These are phyloP conservation scores for Verticillium dahliae DNA, from an alignment of 2,329 filamentous ascomycete genomes.

Conservation along the genomic window DNA sequence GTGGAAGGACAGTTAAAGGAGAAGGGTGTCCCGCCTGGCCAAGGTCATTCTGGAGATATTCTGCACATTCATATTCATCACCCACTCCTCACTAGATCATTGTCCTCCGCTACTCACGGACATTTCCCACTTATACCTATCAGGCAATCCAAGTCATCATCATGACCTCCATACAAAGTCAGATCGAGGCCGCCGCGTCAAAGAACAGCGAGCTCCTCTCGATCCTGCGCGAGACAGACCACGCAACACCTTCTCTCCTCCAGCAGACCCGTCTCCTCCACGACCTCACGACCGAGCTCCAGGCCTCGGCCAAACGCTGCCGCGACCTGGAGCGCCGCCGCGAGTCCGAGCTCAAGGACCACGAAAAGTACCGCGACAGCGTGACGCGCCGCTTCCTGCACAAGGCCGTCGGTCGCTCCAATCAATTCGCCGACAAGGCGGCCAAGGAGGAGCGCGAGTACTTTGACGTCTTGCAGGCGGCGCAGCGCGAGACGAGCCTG, in stretches of 20 bases:
- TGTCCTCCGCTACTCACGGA: no score
- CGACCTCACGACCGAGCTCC: conserved; percentile 36
- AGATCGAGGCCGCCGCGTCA: conserved; percentile 19
- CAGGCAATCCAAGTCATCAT: neutral
- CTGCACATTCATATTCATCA: neutral
- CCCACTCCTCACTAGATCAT: neutral
- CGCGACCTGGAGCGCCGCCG: conserved; percentile 30
- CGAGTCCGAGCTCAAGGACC: conserved; percentile 41
- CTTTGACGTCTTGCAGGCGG: conserved; percentile 41
- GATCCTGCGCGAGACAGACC: conserved; percentile 40
- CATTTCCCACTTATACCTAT: neutral
- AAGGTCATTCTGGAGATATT: no score
- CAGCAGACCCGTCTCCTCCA: conserved; percentile 37
- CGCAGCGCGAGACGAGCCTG: conserved; percentile 36
- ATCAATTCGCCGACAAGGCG: conserved; percentile 40
- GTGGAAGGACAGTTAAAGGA: neutral
- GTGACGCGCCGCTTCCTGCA: conserved; percentile 44
- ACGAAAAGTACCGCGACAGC: conserved; percentile 46
- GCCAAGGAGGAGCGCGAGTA: conserved; percentile 50
- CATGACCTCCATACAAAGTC: neutral
- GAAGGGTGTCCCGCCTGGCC: neutral
- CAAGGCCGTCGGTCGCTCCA: conserved; percentile 40
- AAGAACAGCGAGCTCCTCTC: conserved; percentile 36
- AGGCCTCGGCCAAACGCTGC: conserved; percentile 28
- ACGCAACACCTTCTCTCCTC: conserved; percentile 36